Conservation (phyloP, 192 early-diverging fungal species). For the Podila clonocystis region DNA sequence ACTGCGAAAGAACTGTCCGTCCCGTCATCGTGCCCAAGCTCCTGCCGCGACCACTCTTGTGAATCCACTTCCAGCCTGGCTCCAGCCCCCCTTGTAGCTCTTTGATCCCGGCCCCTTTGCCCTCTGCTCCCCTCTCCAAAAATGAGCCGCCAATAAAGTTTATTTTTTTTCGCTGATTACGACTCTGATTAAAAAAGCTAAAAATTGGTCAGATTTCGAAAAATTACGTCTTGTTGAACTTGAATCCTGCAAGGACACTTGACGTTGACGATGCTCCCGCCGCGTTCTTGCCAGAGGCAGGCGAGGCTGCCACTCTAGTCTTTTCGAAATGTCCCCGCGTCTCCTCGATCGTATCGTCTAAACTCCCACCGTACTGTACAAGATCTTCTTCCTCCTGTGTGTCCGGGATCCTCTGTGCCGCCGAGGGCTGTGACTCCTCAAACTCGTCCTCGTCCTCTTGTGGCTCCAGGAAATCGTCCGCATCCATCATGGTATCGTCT, state of each 20-base stretch:
- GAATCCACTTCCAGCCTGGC: no score
- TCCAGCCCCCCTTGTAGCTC: no score
- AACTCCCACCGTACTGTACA: slow-evolving; percentile 1
- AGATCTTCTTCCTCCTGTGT: slow-evolving; percentile 13
- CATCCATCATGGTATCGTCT: slow-evolving; percentile 26
- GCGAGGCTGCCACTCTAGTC: slow-evolving; percentile 28
- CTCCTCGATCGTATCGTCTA: slow-evolving; percentile 36
- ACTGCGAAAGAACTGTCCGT: no score
- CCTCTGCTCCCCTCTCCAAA: no score
- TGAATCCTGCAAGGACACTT: slow-evolving; percentile 38
- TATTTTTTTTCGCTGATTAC: no score
- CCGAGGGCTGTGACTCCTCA: slow-evolving; percentile 13
- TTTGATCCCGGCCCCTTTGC: no score
- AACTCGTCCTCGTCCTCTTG: slow-evolving; percentile 1
- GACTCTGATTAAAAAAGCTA: no score
- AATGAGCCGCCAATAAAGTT: no score
- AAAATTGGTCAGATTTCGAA: no score
- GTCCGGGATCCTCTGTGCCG: slow-evolving; percentile 15
- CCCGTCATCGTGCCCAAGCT: no score
- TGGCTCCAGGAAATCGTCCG: slow-evolving; percentile 37
- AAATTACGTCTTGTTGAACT: slow-evolving; percentile 19
- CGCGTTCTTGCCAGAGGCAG: slow-evolving; percentile 6
- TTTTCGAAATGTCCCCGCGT: slow-evolving; percentile 31
- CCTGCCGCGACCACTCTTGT: no score
- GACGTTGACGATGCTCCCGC: slow-evolving; percentile 5